A percentile compares a stretch with the other conserved stretches of the same genome.
These are phyloP conservation scores for Scedosporium aurantiacum DNA, from an alignment of 2,329 filamentous ascomycete genomes.

Conservation along the genomic window DNA sequence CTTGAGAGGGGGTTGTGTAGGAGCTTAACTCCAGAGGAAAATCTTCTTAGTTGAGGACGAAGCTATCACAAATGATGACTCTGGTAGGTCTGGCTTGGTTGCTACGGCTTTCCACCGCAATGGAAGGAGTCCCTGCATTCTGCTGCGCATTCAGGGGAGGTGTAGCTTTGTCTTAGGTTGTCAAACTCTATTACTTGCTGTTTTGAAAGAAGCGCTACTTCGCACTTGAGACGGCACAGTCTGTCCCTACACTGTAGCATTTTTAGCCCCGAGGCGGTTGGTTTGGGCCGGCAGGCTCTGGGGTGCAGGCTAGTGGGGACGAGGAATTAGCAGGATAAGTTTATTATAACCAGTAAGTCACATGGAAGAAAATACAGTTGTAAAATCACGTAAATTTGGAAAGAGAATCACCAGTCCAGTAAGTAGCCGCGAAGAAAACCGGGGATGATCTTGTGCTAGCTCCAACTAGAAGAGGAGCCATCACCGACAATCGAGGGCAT, in stretches of 20 bases:
- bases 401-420: neutral
- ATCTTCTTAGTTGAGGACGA: neutral
- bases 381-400: no score
- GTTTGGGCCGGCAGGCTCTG: neutral
- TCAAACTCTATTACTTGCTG: no score
- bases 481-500: neutral
- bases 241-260: neutral
- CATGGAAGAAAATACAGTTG: no score
- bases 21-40: neutral
- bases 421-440: neutral
- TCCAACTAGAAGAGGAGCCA: neutral
- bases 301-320: no score
- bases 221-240: neutral
- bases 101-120: neutral
- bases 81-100: neutral
- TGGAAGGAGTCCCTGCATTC: neutral
- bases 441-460: neutral
- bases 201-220: neutral
- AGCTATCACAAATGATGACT: neutral
- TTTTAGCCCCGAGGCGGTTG: no score
- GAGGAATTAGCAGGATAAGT: neutral
- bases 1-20: neutral
- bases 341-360: no score
- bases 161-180: neutral
- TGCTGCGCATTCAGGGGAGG: neutral